These are phyloP conservation scores for Gomphus bonarii DNA, from an alignment of 1,284 basidiomycete genomes.

Conservation along the genomic window DNA sequence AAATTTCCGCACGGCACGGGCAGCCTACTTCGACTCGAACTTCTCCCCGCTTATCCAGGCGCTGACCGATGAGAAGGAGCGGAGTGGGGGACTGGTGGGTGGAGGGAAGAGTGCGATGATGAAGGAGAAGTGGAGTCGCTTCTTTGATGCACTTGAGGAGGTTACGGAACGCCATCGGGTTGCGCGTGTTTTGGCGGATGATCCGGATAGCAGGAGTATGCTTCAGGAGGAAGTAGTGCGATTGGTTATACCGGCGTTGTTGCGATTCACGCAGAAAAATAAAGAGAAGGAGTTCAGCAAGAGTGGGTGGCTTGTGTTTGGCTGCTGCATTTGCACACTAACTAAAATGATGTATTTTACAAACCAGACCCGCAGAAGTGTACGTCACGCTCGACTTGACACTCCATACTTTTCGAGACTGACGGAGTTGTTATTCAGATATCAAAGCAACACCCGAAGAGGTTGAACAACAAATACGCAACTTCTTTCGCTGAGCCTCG, in stretches of 20 bases:
- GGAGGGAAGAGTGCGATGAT: conserved; percentile 40
- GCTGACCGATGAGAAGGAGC: conserved; percentile 56
- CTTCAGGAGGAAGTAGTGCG: conserved; percentile 64
- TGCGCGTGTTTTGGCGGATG: conserved; percentile 61
- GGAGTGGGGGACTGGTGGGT: conserved; percentile 29
- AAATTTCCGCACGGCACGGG: conserved; percentile 66
- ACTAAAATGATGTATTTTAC: neutral
- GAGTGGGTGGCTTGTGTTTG: conserved; percentile 38
- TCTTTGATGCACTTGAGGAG: conserved; percentile 70
- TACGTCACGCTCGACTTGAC: conserved; percentile 26
- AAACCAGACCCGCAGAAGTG: conserved; percentile 68
- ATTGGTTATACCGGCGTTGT: conserved; percentile 61
- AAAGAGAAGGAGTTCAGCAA: conserved; percentile 74
- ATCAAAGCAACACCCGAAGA: conserved; percentile 70
- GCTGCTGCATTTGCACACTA: neutral
- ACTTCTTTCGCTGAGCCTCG: conserved; percentile 33
- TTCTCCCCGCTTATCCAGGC: conserved; percentile 65
- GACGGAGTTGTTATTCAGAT: conserved; percentile 33
- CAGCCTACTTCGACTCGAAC: conserved; percentile 72
- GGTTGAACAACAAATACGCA: conserved; percentile 59
- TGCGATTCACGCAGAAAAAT: conserved; percentile 63
- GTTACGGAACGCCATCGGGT: conserved; percentile 61
- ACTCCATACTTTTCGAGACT: neutral
- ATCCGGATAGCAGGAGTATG: conserved; percentile 42
- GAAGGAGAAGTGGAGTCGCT: conserved; percentile 72